Evolutionary conservation across 2,329 filamentous ascomycete species (phyloP), one percentile per base, ranked within the genome.

Genomic region (Penicillium sumatraense): DNA sequence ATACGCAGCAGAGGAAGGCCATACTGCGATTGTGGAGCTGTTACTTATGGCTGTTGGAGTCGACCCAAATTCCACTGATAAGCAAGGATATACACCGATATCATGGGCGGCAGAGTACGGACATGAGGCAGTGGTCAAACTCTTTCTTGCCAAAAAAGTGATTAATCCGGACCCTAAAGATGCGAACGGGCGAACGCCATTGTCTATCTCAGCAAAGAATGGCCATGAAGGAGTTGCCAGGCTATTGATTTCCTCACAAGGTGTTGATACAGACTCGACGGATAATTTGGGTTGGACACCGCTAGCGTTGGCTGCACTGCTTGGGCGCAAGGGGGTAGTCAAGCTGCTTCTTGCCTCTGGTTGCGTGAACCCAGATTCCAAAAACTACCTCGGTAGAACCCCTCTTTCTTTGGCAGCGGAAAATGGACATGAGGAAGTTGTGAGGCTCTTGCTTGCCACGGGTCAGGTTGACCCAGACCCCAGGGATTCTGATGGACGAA

Each of bases 21-120:
- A 54, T 35, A 31, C 16, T 14, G 11, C 21, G 3, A n/a, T 51
- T 16, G 51, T 51, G 10, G 36, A 54, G 14, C 23, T 24, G 35
- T 31, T 57, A 26, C 26, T 57, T 11, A 36, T 36, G 33, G 40
- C 48, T 7, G 21, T 23, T 7, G 47, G 47, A 3, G 51, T 47
- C 23, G 40, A 46, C 18, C 10, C 26, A n/a, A 41, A 53, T 9
- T 27, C 45, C 23, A 23, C n/a, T 6, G 26, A 45, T n/a, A 10
- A 13, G 3, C 26, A 18, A 24, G 42, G 42, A 45, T 13, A 29
- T 21, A 45, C 23, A 24, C 42, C 42, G 23, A 21, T 45, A 29
- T 27, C 23, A 29, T 26, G 13, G 13, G 42, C 42, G 23, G 26
- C 42, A 24, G 5, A 26, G 42, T 29, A 27, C 24, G 42, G 42